A percentile compares a stretch with the other conserved stretches of the same genome.
Conservation (phyloP, 2,329 filamentous ascomycete species). For the Curvularia verruculosa region DNA sequence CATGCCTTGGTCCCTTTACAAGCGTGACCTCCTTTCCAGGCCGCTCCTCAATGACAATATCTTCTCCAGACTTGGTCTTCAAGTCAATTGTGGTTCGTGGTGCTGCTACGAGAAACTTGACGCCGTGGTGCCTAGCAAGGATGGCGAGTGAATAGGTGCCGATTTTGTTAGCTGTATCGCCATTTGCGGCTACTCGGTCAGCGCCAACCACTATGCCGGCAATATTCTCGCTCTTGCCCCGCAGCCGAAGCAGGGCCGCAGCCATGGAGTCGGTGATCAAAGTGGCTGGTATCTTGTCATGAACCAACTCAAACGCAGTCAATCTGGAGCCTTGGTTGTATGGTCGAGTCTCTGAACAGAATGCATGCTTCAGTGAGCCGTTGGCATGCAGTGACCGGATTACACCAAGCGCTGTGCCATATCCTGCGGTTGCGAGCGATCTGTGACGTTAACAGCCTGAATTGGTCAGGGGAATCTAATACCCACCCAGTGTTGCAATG, state of each 20-base stretch:
- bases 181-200: slow-evolving; percentile 93
- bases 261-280: slow-evolving; percentile 98
- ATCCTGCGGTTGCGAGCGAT: slow-evolving; percentile 95
- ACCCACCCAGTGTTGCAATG: slow-evolving; percentile 93
- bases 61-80: slow-evolving; percentile 73
- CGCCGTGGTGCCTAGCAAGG: slow-evolving; percentile 82
- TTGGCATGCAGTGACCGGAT: slow-evolving; percentile 79
- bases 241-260: slow-evolving; percentile 76
- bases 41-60: slow-evolving; percentile 91
- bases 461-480: background rate
- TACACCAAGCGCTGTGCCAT: slow-evolving; percentile 93
- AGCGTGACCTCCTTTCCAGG: slow-evolving; percentile 81
- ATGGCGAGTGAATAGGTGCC: slow-evolving; percentile 93
- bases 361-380: slow-evolving; percentile 76
- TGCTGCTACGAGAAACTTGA: slow-evolving; percentile 94
- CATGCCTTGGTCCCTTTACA: slow-evolving; percentile 75
- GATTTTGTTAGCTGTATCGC: slow-evolving; percentile 98
- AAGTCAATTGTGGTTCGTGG: slow-evolving; percentile 94
- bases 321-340: slow-evolving; percentile 97
- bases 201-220: slow-evolving; percentile 91
- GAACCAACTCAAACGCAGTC: slow-evolving; percentile 95
- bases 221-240: slow-evolving; percentile 67
- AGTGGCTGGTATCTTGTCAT: slow-evolving; percentile 88
- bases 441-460: slow-evolving; percentile 50
- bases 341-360: slow-evolving; percentile 94